Conservation (phyloP, 495 filamentous ascomycete species). For the Aspergillus affinis region DNA sequence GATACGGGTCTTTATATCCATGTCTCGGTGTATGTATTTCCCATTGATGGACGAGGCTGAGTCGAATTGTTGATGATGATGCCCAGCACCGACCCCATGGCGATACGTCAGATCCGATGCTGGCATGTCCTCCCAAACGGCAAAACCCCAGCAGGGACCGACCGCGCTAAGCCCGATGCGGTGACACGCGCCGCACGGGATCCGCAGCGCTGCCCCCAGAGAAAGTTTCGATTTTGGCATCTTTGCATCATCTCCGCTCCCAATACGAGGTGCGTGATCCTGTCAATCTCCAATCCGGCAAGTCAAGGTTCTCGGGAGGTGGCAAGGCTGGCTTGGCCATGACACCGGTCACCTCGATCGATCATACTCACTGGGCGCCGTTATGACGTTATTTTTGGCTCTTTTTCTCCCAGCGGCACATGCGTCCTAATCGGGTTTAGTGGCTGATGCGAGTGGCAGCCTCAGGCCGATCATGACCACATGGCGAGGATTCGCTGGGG, state of each 20-base stretch:
- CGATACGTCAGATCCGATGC: not conserved
- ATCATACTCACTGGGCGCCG: too few relatives aligned
- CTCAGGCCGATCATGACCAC: too few relatives aligned
- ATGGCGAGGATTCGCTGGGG: too few relatives aligned
- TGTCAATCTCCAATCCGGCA: not conserved
- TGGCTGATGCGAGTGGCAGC: not conserved
- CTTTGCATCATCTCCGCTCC: too few relatives aligned
- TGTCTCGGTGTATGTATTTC: too few relatives aligned
- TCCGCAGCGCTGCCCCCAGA: not conserved
- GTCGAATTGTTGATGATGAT: not conserved
- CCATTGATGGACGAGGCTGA: too few relatives aligned
- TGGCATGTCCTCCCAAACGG: not conserved
- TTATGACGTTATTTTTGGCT: too few relatives aligned
- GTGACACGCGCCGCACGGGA: not conserved
- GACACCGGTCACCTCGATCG: not conserved
- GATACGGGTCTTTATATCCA: too few relatives aligned
- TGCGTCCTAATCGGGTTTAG: not conserved
- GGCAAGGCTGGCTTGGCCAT: not conserved
- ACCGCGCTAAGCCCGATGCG: not conserved
- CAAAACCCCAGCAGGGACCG: not conserved
- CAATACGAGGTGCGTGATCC: not conserved
- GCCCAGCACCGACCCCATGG: too few relatives aligned
- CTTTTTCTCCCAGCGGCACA: not conserved
- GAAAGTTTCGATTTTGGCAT: too few relatives aligned
- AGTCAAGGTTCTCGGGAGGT: not conserved